phyloP scores from a whole-genome alignment of 2,329 filamentous ascomycete genomes.

The Fusarium agapanthi region DNA sequence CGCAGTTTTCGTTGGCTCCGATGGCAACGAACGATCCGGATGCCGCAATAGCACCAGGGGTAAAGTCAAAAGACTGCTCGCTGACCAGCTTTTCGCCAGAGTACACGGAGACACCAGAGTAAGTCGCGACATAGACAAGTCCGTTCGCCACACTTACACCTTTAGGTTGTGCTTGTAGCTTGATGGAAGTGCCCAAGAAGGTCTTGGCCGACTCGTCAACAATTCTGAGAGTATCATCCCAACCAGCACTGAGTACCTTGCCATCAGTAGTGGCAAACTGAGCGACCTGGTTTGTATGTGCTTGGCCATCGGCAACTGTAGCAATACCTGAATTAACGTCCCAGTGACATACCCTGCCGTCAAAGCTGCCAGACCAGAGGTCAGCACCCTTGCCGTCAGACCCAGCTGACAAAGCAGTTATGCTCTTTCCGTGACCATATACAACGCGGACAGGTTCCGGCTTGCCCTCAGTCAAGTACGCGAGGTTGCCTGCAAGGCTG shows the following conservation, averaged over 20 bases:
- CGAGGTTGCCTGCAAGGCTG: slow-evolving; percentile 87
- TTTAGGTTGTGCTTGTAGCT: slow-evolving; percentile 83
- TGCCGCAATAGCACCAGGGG: slow-evolving; percentile 77
- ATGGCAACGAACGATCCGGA: slow-evolving; percentile 75
- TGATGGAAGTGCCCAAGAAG: slow-evolving; percentile 74
- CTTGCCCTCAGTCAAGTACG: slow-evolving; percentile 81
- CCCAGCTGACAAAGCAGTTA: slow-evolving; percentile 72
- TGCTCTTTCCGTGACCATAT: slow-evolving; percentile 89
- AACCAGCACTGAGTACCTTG: slow-evolving; percentile 85
- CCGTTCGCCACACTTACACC: slow-evolving; percentile 67
- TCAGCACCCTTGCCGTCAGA: slow-evolving; percentile 66
- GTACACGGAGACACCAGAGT: slow-evolving; percentile 62
- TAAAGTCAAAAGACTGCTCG: slow-evolving; percentile 66
- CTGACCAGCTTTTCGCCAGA: slow-evolving; percentile 69
- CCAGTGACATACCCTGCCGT: slow-evolving; percentile 88
- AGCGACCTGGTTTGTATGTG: slow-evolving; percentile 86
- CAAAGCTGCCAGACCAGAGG: slow-evolving; percentile 90
- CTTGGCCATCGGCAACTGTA: slow-evolving; percentile 77
- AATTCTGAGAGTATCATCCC: slow-evolving; percentile 90
- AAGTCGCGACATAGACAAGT: slow-evolving; percentile 66
- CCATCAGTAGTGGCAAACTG: slow-evolving; percentile 72
- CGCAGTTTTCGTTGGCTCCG: slow-evolving; percentile 75
- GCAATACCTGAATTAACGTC: slow-evolving; percentile 75
- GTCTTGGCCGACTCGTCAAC: slow-evolving; percentile 78
- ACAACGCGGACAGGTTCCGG: slow-evolving; percentile 75